A percentile compares a stretch with the other conserved stretches of the same genome.
Evolutionary conservation across 2,329 filamentous ascomycete species (phyloP).

Genomic region (Ustulina deusta): DNA sequence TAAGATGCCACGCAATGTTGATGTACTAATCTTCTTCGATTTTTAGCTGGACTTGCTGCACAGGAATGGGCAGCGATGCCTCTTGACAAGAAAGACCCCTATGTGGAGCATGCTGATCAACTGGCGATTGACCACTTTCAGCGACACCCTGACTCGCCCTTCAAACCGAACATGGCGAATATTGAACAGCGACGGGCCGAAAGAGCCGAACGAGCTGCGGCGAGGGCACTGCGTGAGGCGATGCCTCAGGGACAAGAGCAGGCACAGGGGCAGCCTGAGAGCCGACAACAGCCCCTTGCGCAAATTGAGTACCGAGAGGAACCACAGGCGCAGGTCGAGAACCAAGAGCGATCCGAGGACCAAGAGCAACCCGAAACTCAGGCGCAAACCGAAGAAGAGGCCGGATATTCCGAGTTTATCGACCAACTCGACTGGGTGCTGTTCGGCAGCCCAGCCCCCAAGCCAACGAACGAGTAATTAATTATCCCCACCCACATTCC

Average conservation of each 20-base stretch:
- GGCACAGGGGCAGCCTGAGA: background rate
- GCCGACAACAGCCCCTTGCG: too few relatives aligned
- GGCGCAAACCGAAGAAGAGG: too few relatives aligned
- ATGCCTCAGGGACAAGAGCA: background rate
- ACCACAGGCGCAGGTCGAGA: background rate
- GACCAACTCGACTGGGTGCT: too few relatives aligned
- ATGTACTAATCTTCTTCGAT: background rate
- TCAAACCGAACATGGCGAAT: too few relatives aligned
- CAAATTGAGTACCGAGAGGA: background rate
- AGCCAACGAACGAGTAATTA: too few relatives aligned
- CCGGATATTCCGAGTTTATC: too few relatives aligned
- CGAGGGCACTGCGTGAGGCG: background rate
- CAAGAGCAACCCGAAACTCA: too few relatives aligned
- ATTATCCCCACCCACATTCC: too few relatives aligned
- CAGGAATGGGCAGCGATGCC: background rate
- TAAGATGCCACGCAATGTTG: background rate
- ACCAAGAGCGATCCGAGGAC: too few relatives aligned
- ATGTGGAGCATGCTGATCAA: background rate
- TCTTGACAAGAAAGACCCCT: background rate
- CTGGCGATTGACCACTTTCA: background rate
- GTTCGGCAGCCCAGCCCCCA: too few relatives aligned
- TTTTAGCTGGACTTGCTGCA: background rate
- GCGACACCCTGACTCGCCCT: background rate
- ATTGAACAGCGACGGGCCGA: background rate
- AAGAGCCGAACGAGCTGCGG: background rate